Percentiles rank a stretch among this genome's conserved stretches.
Conservation (phyloP, 306 rosid species). For the Lathyrus aphaca region DNA sequence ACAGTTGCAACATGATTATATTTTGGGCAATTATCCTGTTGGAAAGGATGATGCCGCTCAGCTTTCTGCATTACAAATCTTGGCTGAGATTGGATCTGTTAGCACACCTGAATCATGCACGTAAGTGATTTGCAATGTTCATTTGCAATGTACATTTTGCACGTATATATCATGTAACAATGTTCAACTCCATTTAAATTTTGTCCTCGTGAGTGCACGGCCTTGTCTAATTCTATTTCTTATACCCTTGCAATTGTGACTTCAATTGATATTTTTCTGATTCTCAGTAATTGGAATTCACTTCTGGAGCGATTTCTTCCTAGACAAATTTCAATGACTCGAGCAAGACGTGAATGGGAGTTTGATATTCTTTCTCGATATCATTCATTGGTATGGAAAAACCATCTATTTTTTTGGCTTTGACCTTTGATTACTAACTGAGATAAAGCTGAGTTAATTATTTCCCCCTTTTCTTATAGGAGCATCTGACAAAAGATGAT, state of each 20-base stretch:
- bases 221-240: conserved; percentile 37
- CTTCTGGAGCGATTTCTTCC: conserved; percentile 87
- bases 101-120: conserved; percentile 74
- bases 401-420: conserved; percentile 23
- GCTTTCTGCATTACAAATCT: conserved; percentile 90
- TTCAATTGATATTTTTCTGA: conserved; percentile 27
- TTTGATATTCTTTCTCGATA: conserved; percentile 87
- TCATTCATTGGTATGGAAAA: conserved; percentile 68
- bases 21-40: conserved; percentile 94
- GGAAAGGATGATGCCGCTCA: conserved; percentile 98
- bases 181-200: conserved; percentile 25
- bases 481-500: conserved; percentile 82
- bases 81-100: conserved; percentile 81
- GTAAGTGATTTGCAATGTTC: conserved; percentile 50
- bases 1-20: conserved; percentile 97
- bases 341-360: conserved; percentile 97
- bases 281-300: conserved; percentile 85
- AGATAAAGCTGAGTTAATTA: conserved; percentile 4
- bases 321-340: conserved; percentile 88
- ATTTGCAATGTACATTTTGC: conserved; percentile 25
- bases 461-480: conserved; percentile 55
- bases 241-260: conserved; percentile 16
- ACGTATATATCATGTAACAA: conserved; percentile 33
- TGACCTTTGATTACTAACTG: conserved; percentile 10
- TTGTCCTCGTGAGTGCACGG: neutral